phyloP scores from a whole-genome alignment of 2,329 filamentous ascomycete genomes.

The Claviceps arundinis region DNA sequence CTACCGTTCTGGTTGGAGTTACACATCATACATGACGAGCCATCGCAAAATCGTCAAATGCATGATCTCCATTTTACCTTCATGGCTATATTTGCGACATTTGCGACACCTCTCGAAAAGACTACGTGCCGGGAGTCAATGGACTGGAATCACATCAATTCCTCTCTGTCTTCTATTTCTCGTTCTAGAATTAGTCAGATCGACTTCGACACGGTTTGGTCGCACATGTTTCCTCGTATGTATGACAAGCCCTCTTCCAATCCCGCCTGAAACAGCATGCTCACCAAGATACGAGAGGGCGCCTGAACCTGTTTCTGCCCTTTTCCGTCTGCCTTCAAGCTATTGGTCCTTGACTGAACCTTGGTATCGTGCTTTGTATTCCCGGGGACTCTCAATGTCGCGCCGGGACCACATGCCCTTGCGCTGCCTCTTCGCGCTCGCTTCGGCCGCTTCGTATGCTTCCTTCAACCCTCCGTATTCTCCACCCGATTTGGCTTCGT shows the following conservation, averaged over 20 bases:
- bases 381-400: constrained; percentile 68
- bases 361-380: constrained; percentile 55
- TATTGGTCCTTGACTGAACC: constrained; percentile 8
- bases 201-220: background rate
- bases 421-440: constrained; percentile 48
- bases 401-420: constrained; percentile 63
- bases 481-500: constrained; percentile 79
- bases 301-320: background rate
- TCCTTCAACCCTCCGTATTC: constrained; percentile 69
- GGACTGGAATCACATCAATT: too few species aligned
- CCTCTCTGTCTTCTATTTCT: too few species aligned
- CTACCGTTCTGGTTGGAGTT: too few species aligned
- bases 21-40: too few species aligned
- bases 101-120: too few species aligned
- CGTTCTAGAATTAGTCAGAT: too few species aligned
- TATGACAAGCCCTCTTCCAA: background rate
- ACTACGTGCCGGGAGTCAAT: too few species aligned
- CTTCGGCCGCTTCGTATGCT: constrained; percentile 53
- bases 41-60: too few species aligned
- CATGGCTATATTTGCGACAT: too few species aligned
- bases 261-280: too few species aligned
- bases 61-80: too few species aligned
- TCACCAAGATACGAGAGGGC: background rate
- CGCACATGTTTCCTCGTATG: background rate
- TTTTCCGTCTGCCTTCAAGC: background rate